Conservation (phyloP, 345 rosid genomes). For the Luvunga scandens region DNA sequence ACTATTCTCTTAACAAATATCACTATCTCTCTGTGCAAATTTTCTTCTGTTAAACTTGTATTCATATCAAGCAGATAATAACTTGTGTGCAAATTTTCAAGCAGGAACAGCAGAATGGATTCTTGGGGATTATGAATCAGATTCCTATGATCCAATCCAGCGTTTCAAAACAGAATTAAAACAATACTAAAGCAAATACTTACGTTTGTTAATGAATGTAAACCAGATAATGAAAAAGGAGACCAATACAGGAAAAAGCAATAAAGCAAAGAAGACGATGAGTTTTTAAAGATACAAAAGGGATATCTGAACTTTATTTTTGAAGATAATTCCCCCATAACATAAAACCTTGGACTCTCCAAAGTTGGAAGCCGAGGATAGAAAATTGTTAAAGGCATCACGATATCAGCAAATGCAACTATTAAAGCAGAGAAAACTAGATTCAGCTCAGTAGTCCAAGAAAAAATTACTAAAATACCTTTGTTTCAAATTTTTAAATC, state of each 20-base stretch:
- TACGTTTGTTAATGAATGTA: neutral
- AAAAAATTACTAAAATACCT: neutral
- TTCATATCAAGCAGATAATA: neutral
- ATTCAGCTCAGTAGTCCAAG: neutral
- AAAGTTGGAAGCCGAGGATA: neutral
- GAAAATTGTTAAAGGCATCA: neutral
- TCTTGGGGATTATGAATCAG: neutral
- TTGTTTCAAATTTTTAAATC: neutral
- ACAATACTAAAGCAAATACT: neutral
- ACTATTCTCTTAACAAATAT: neutral
- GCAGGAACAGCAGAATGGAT: neutral
- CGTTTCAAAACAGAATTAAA: neutral
- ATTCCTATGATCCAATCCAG: neutral
- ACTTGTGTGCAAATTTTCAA: neutral
- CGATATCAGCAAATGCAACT: conserved; percentile 2
- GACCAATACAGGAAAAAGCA: conserved; percentile 21
- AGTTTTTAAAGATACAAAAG: conserved; percentile 10
- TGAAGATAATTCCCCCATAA: conserved; percentile 21
- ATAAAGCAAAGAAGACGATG: conserved; percentile 20
- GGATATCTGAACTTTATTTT: conserved; percentile 16
- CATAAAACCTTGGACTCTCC: conserved; percentile 16
- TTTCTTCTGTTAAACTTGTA: neutral
- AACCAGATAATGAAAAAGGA: neutral
- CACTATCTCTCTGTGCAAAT: neutral
- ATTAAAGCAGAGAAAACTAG: neutral